phyloP scores from a whole-genome alignment of 331 rosid genomes.

The Saraca asoca region DNA sequence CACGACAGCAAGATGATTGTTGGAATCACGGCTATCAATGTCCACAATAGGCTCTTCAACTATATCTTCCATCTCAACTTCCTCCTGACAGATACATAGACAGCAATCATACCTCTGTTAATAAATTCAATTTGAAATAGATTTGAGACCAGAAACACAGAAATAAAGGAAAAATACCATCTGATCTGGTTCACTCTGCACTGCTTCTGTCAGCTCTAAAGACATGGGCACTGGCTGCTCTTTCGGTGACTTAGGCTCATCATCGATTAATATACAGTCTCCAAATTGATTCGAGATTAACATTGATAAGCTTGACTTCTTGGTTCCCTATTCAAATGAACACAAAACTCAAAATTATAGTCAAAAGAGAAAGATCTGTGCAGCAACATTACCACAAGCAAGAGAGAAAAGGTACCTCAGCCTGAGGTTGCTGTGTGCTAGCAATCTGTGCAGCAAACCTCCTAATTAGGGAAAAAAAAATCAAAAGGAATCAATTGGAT shows the following conservation, averaged over 20 bases:
- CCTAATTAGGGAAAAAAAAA: conserved; percentile 42
- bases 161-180: conserved; percentile 45
- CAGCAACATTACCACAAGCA: conserved; percentile 5
- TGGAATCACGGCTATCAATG: conserved; percentile 62
- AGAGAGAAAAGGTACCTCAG: conserved; percentile 54
- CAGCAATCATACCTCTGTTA: conserved; percentile 13
- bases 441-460: conserved; percentile 87
- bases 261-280: conserved; percentile 66
- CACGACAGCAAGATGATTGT: conserved; percentile 73
- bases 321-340: conserved; percentile 50
- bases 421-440: conserved; percentile 44
- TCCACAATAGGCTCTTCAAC: conserved; percentile 63
- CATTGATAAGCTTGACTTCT: conserved; percentile 42
- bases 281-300: conserved; percentile 56
- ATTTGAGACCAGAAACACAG: neutral
- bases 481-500: conserved; percentile 29
- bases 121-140: conserved; percentile 11
- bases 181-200: conserved; percentile 44
- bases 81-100: conserved; percentile 52
- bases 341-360: conserved; percentile 29
- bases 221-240: conserved; percentile 89
- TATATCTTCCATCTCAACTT: conserved; percentile 94
- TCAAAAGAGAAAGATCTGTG: neutral
- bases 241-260: conserved; percentile 53
- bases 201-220: conserved; percentile 53